A percentile compares a stretch with the other conserved stretches of the same genome.
phyloP scores from a whole-genome alignment of 2,329 filamentous ascomycete genomes.

The Metarhizium brunneum region DNA sequence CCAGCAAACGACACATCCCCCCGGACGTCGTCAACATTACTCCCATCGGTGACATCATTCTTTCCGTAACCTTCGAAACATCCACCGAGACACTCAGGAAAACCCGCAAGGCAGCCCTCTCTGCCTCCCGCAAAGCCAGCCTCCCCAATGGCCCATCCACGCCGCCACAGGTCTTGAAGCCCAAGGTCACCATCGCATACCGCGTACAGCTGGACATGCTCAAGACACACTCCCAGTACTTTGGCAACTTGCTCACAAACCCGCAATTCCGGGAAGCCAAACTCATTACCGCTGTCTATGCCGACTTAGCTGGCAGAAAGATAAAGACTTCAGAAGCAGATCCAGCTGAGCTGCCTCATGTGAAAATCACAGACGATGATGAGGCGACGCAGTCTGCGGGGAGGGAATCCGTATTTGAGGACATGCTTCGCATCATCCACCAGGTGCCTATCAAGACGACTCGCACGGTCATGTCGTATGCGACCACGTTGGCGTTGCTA shows the following conservation, averaged over 20 bases:
- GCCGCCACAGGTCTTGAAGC: slow-evolving; percentile 19
- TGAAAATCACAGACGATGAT: slow-evolving; percentile 59
- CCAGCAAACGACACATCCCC: not conserved
- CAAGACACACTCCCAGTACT: slow-evolving; percentile 58
- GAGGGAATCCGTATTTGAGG: slow-evolving; percentile 53
- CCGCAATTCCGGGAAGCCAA: slow-evolving; percentile 54
- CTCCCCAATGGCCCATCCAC: slow-evolving; percentile 4
- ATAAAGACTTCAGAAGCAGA: slow-evolving; percentile 39
- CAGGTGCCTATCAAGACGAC: slow-evolving; percentile 31
- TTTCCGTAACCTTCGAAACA: slow-evolving; percentile 58
- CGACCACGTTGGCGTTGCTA: slow-evolving; percentile 59
- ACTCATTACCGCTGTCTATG: slow-evolving; percentile 41
- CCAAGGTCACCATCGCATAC: slow-evolving; percentile 38
- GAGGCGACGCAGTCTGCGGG: slow-evolving; percentile 52
- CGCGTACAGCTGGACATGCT: slow-evolving; percentile 50
- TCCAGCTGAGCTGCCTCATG: slow-evolving; percentile 46
- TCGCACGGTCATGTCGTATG: slow-evolving; percentile 45
- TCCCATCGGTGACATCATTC: slow-evolving; percentile 51
- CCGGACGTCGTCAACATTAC: slow-evolving; percentile 38
- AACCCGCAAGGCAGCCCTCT: slow-evolving; percentile 29
- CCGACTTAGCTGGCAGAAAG: slow-evolving; percentile 36
- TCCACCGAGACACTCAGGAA: slow-evolving; percentile 39
- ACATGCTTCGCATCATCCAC: slow-evolving; percentile 60
- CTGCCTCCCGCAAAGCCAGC: slow-evolving; percentile 20
- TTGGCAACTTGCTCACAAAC: slow-evolving; percentile 56